phyloP scores from a whole-genome alignment of 2,329 filamentous ascomycete genomes.

The Aspergillus neotritici region DNA sequence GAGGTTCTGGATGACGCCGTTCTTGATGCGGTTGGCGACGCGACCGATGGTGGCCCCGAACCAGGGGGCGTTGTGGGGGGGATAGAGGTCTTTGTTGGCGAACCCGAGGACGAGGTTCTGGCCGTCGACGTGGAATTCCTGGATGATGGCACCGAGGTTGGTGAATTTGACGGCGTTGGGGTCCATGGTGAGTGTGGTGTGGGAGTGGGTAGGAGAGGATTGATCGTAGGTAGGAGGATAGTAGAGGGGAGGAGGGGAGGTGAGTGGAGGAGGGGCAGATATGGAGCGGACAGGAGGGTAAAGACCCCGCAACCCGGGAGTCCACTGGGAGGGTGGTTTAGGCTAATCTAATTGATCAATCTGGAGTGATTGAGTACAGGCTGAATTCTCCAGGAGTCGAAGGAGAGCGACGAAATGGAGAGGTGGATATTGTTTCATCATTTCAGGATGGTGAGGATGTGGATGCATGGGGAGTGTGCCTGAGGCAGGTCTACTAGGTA shows the following conservation, averaged over 20 bases:
- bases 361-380: too few relatives aligned
- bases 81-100: slow-evolving; percentile 68
- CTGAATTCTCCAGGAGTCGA: too few relatives aligned
- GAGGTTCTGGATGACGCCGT: slow-evolving; percentile 63
- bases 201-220: neutral
- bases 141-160: slow-evolving; percentile 45
- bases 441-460: too few relatives aligned
- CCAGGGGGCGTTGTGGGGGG: slow-evolving; percentile 66
- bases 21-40: slow-evolving; percentile 71
- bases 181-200: slow-evolving; percentile 6
- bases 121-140: slow-evolving; percentile 70
- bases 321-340: too few relatives aligned
- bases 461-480: too few relatives aligned
- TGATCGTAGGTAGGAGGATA: too few relatives aligned
- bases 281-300: slow-evolving; percentile 4
- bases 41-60: slow-evolving; percentile 93
- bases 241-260: too few relatives aligned
- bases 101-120: slow-evolving; percentile 88
- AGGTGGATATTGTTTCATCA: too few relatives aligned
- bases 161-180: slow-evolving; percentile 29
- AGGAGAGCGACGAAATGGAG: too few relatives aligned
- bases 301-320: too few relatives aligned
- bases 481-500: too few relatives aligned
- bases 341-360: too few relatives aligned
- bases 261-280: slow-evolving; percentile 13